Evolutionary conservation across 78 protist species (phyloP).

Genomic region (Capsaspora owczarzaki): DNA sequence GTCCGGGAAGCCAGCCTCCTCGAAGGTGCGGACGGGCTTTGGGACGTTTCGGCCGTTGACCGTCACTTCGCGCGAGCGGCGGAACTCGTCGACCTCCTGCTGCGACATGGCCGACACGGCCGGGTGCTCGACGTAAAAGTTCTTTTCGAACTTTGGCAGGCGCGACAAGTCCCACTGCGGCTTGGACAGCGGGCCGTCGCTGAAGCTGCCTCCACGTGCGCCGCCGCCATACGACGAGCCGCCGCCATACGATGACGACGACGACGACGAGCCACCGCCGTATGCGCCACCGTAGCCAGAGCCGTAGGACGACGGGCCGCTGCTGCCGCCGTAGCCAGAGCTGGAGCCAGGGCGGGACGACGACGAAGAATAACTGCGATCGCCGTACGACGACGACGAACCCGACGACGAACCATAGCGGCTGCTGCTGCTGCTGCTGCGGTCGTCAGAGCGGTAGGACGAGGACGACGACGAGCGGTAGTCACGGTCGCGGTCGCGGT

Average conservation of each 20-base stretch:
- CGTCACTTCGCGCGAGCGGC: not conserved
- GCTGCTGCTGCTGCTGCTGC: too few species aligned
- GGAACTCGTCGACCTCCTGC: slow-evolving; percentile 3
- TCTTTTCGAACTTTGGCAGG: slow-evolving; percentile 26
- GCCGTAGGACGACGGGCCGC: not conserved
- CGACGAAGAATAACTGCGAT: too few species aligned
- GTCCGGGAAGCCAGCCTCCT: slow-evolving; percentile 42
- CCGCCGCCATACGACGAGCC: slow-evolving; percentile 12
- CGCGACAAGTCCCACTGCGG: not conserved
- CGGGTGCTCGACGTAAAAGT: slow-evolving; percentile 47
- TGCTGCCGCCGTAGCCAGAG: not conserved
- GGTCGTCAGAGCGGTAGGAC: too few species aligned
- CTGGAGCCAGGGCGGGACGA: too few species aligned
- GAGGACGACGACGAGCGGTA: too few species aligned
- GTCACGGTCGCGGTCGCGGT: too few species aligned
- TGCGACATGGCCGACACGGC: not conserved
- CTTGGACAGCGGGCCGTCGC: not conserved
- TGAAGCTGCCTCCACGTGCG: not conserved
- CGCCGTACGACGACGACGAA: too few species aligned
- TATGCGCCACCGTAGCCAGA: slow-evolving; percentile 4
- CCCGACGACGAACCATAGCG: too few species aligned
- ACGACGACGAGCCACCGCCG: not conserved
- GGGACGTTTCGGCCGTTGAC: slow-evolving; percentile 30
- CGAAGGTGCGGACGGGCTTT: slow-evolving; percentile 41
- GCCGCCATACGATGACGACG: not conserved